Conservation (phyloP, 129 eudicot genomes). For the Flaveria sonorensis region DNA sequence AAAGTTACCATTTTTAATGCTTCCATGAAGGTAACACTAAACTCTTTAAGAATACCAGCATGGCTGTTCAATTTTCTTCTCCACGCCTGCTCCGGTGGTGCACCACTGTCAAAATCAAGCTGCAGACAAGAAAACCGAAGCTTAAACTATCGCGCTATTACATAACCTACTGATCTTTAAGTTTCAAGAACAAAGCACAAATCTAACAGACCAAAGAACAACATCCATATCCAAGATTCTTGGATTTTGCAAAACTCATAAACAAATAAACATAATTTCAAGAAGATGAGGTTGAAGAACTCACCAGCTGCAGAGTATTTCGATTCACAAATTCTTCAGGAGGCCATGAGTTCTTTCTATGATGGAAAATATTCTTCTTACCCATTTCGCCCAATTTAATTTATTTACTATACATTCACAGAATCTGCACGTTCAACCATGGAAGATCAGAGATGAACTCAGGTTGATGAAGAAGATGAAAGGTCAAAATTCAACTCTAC, state of each 20-base stretch:
- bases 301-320: constrained; percentile 62
- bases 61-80: constrained; percentile 78
- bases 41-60: constrained; percentile 84
- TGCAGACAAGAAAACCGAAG: constrained; percentile 14
- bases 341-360: constrained; percentile 73
- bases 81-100: constrained; percentile 88
- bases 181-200: constrained; percentile 1
- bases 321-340: constrained; percentile 57
- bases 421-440: constrained; percentile 18
- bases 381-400: constrained; percentile 46
- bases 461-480: constrained; percentile 3
- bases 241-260: constrained; percentile 9
- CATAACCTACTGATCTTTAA: neutral
- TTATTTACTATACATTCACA: neutral
- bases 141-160: neutral
- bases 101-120: constrained; percentile 42
- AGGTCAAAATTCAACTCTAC: constrained; percentile 22
- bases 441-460: constrained; percentile 9
- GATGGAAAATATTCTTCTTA: constrained; percentile 58
- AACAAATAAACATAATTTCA: neutral
- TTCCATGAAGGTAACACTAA: constrained; percentile 87
- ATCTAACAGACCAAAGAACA: neutral
- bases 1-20: constrained; percentile 75
- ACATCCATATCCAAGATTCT: constrained; percentile 17
- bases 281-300: constrained; percentile 6